Evolutionary conservation across 345 rosid genomes (phyloP).

Genomic region (Lagerstroemia speciosa): DNA sequence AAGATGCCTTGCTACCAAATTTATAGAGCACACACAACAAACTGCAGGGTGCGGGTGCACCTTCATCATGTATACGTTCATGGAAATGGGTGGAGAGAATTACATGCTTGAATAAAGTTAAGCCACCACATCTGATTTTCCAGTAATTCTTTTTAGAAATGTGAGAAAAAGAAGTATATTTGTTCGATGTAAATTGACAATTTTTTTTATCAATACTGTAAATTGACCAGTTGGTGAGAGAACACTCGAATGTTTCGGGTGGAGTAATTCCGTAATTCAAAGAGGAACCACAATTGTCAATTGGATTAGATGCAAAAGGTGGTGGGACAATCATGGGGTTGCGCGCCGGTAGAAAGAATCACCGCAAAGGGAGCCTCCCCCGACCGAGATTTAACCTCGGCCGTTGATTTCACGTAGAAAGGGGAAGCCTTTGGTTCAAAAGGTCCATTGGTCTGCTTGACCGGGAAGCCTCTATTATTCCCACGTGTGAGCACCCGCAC

Average conservation of each 20-base stretch:
- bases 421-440: not conserved
- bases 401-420: conserved; percentile 21
- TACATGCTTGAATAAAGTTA: too few species aligned
- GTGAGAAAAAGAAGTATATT: too few species aligned
- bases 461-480: conserved; percentile 15
- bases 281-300: conserved; percentile 20
- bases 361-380: not conserved
- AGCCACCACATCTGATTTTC: too few species aligned
- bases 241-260: not conserved
- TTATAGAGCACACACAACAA: too few species aligned
- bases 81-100: not conserved
- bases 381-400: conserved; percentile 13
- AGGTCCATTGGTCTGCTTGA: conserved; percentile 20
- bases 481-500: conserved; percentile 19
- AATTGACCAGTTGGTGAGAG: not conserved
- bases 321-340: not conserved
- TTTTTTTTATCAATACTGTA: too few species aligned
- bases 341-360: not conserved
- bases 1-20: not conserved
- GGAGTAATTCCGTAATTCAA: conserved; percentile 29
- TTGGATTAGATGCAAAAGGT: not conserved
- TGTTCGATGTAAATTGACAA: too few species aligned
- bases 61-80: not conserved
- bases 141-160: too few species aligned
- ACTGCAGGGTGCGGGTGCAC: not conserved